Base-by-base conservation (phyloP, 176 grass and related monocot genomes). In the Musa troglodytarum region DNA sequence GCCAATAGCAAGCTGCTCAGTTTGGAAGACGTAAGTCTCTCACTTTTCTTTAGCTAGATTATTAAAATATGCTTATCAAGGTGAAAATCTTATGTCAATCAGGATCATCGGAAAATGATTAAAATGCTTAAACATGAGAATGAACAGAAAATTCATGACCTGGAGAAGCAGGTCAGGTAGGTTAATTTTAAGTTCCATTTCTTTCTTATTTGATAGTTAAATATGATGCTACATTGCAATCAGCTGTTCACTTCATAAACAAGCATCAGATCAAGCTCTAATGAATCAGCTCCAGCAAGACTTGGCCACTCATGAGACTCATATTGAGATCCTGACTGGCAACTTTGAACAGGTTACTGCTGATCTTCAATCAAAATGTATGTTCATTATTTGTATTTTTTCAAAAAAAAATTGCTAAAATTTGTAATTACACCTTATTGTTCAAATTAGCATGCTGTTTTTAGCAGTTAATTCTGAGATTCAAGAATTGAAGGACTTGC, bases 131-230 rank as follows among this genome's bases (percentile, higher is more conserved):
- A 90, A 79, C 87, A 85, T 75, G 82, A 71, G 54, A 80, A 58
- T 81, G 71, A 93, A 83, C 63, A 76, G 73, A 87, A 87, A 49
- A 76, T 59, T 62, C 76, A 82, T 85, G 82, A 63, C 22, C 73
- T 97, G 78, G 81, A 90, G 71, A 97, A 74, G 52, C 82, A 88
- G 17, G 85, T 97, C 43, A 86, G 88, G 88, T 93, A 77, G 64
- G 77, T 65, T 64, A 54, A 70, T 74, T 73, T 29, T 49, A 61
- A 65, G 69, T n/a, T 11, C 13, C 7, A 63, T 54, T 34, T 54
- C 28, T 69, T 70, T 50, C 52, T 59, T 51, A 55, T 76, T 68
- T 56, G 28, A 19, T 59, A 25, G 76, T 61, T 34, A 43, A 54
- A 68, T 59, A 11, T 9, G 17, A 78, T 86, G 9, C 10, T 74